These are phyloP conservation scores for Sequoia sempervirens DNA, from an alignment of 75 land plant genomes.

Conservation along the genomic window DNA sequence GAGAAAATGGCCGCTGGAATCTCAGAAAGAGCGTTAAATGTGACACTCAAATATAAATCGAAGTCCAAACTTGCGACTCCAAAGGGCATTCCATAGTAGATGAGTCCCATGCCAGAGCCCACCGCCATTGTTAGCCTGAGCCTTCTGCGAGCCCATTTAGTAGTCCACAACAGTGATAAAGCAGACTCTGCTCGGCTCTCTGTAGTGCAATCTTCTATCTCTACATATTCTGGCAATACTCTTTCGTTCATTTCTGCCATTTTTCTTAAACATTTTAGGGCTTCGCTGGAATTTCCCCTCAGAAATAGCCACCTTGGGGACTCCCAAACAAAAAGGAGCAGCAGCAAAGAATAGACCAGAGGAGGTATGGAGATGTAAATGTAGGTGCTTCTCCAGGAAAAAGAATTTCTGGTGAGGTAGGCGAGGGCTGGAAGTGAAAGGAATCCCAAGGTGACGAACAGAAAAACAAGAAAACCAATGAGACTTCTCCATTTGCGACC, in stretches of 20 bases:
- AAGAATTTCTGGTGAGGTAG: conserved; percentile 11
- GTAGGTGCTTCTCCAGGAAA: conserved; percentile 49
- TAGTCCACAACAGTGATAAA: conserved; percentile 21
- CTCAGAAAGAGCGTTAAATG: conserved; percentile 44
- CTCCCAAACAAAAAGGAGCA: too few species aligned
- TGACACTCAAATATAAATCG: too few species aligned
- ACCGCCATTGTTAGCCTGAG: not conserved
- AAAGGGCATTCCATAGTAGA: conserved; percentile 54
- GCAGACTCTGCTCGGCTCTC: conserved; percentile 13
- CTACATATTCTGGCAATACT: not conserved
- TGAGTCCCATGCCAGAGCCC: conserved; percentile 37
- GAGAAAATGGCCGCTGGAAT: conserved; percentile 38
- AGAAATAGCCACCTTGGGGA: conserved; percentile 3
- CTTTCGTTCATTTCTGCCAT: not conserved
- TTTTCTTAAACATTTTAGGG: conserved; percentile 29
- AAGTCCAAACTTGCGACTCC: conserved; percentile 21
- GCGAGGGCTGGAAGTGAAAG: conserved; percentile 46
- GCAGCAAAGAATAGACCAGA: not conserved
- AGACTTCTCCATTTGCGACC: conserved; percentile 26
- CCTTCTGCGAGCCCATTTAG: conserved; percentile 31
- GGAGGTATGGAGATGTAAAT: conserved; percentile 37
- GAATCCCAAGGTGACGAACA: conserved; percentile 52
- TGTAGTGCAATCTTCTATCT: not conserved
- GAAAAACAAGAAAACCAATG: conserved; percentile 29
- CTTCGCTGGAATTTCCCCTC: conserved; percentile 54